Percentiles rank a stretch among this genome's conserved stretches.
These are phyloP conservation scores for Murraya koenigii DNA, from an alignment of 345 rosid genomes.

Conservation along the genomic window DNA sequence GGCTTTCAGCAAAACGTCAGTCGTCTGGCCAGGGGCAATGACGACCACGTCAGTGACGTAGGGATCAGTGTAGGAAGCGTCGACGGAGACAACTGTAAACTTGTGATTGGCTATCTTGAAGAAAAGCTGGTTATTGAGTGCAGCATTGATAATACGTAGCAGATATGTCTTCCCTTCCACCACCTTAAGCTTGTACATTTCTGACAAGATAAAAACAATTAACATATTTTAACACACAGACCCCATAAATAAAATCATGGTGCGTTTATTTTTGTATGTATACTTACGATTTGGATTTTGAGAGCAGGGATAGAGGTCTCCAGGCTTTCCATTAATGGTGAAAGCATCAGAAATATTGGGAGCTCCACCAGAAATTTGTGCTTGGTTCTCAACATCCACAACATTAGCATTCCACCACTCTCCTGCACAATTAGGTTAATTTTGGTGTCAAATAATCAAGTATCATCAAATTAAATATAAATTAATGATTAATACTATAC, in stretches of 20 bases:
- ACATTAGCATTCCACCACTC: constrained; percentile 94
- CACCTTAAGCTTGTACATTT: constrained; percentile 52
- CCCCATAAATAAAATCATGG: too few species aligned
- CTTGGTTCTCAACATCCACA: constrained; percentile 49
- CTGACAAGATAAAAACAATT: constrained; percentile 24
- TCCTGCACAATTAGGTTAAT: constrained; percentile 34
- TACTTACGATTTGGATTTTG: constrained; percentile 37
- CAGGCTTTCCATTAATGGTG: constrained; percentile 87
- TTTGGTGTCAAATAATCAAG: not conserved
- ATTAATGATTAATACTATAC: not conserved
- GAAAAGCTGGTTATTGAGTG: constrained; percentile 74
- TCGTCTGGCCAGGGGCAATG: constrained; percentile 74
- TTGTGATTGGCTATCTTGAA: constrained; percentile 84
- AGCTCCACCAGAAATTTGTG: constrained; percentile 49
- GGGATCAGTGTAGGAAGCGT: constrained; percentile 71
- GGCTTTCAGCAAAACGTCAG: constrained; percentile 59
- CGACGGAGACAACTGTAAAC: constrained; percentile 72
- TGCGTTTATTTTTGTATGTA: not conserved
- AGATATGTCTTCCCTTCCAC: constrained; percentile 65
- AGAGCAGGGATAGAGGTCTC: constrained; percentile 79
- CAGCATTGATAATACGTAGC: constrained; percentile 85
- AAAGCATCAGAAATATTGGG: constrained; percentile 76
- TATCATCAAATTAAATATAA: not conserved
- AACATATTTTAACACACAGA: too few species aligned
- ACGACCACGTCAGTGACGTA: constrained; percentile 61